phyloP scores from a whole-genome alignment of 768 basidiomycete genomes.

The Mrakia hoshinonis region DNA sequence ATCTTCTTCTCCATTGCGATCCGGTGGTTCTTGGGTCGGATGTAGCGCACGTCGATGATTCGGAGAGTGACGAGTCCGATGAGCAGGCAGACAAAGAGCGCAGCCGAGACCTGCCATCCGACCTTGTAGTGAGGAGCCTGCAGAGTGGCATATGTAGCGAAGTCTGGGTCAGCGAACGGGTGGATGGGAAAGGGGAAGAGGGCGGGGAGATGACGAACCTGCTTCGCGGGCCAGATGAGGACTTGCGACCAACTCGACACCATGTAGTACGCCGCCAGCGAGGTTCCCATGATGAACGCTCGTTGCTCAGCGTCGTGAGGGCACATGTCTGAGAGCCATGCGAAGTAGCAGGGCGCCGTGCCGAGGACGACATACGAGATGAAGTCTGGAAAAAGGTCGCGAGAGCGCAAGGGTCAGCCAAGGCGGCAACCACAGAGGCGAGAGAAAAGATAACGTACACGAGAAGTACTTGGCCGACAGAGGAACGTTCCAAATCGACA shows the following conservation, averaged over 20 bases:
- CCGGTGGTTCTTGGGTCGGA: conserved; percentile 28
- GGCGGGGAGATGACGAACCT: too few relatives aligned
- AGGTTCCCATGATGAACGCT: conserved; percentile 36
- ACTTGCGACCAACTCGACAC: conserved; percentile 35
- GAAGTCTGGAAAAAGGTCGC: conserved; percentile 31
- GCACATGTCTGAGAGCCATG: conserved; percentile 37
- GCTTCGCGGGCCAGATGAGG: conserved; percentile 35
- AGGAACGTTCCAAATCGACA: conserved; percentile 37
- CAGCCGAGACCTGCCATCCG: conserved; percentile 36
- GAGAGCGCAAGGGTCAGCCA: neutral
- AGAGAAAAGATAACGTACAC: conserved; percentile 29
- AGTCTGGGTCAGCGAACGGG: too few relatives aligned
- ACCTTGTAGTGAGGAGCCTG: conserved; percentile 35
- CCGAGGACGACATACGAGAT: conserved; percentile 33
- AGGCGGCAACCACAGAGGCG: neutral
- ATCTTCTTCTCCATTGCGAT: conserved; percentile 19
- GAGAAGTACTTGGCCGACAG: conserved; percentile 36
- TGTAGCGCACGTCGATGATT: conserved; percentile 33
- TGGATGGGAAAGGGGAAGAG: too few relatives aligned
- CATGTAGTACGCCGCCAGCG: conserved; percentile 37
- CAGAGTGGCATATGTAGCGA: too few relatives aligned
- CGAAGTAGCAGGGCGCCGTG: conserved; percentile 36
- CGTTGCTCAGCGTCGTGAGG: conserved; percentile 37
- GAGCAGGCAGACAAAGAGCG: conserved; percentile 35
- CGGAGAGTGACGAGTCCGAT: conserved; percentile 31